Evolutionary conservation across 371 early-diverging fungal genomes (phyloP).

Genomic region (Mortierella sp.): DNA sequence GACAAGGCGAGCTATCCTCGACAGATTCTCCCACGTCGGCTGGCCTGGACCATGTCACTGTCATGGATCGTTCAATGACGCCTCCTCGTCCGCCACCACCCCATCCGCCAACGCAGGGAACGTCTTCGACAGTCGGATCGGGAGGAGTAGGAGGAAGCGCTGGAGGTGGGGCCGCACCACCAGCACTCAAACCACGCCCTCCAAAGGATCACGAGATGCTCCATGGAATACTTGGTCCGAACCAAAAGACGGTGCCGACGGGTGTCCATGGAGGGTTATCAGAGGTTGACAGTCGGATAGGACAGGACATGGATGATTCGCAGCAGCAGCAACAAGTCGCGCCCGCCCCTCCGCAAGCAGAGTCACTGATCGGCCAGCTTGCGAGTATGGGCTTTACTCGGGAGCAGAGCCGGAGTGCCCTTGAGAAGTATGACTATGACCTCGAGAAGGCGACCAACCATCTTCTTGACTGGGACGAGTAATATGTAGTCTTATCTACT

Average conservation of each 20-base stretch:
- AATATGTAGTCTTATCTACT: not conserved
- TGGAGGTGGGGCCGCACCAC: constrained; percentile 2
- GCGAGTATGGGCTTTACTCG: constrained; percentile 85
- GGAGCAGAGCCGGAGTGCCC: constrained; percentile 81
- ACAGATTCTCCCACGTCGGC: not conserved
- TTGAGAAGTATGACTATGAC: constrained; percentile 85
- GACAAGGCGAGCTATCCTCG: constrained; percentile 14
- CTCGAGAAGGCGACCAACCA: constrained; percentile 85
- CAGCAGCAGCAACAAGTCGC: constrained; percentile 28
- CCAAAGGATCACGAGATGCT: constrained; percentile 48
- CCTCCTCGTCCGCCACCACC: constrained; percentile 51
- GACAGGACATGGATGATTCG: constrained; percentile 14
- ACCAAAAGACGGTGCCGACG: constrained; percentile 16
- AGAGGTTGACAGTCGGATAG: not conserved
- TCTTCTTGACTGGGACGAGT: constrained; percentile 73
- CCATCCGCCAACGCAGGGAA: not conserved
- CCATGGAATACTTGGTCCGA: constrained; percentile 15
- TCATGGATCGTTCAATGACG: constrained; percentile 43
- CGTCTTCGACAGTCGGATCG: constrained; percentile 6
- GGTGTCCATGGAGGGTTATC: constrained; percentile 8
- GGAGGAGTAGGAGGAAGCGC: not conserved
- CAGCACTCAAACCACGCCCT: constrained; percentile 31
- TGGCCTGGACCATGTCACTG: constrained; percentile 12
- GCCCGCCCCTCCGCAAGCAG: constrained; percentile 43
- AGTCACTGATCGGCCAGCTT: constrained; percentile 63